phyloP scores from a whole-genome alignment of 1,284 basidiomycete genomes.

The Moesziomyces globuligerus region DNA sequence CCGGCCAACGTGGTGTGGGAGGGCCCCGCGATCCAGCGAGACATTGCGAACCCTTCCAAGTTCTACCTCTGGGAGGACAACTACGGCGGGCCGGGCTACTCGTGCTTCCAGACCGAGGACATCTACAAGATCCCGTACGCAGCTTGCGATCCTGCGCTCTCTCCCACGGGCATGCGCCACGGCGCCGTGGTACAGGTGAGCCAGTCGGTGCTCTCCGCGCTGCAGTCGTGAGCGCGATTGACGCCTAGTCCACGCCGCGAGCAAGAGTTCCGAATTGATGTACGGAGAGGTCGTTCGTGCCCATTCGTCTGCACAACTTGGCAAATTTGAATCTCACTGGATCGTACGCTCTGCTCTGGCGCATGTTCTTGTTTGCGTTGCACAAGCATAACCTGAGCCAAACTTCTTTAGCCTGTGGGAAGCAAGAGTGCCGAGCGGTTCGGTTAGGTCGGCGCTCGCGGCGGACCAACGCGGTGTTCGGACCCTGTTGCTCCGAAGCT shows the following conservation, averaged over 20 bases:
- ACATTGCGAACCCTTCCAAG: constrained; percentile 27
- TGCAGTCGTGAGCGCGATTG: too few relatives aligned
- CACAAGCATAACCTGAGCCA: too few relatives aligned
- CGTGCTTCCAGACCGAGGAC: constrained; percentile 30
- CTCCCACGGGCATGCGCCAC: constrained; percentile 24
- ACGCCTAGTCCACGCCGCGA: too few relatives aligned
- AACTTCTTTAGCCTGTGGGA: too few relatives aligned
- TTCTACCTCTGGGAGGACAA: constrained; percentile 35
- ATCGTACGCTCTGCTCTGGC: too few relatives aligned
- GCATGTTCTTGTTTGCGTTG: too few relatives aligned
- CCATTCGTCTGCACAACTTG: too few relatives aligned
- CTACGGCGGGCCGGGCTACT: constrained; percentile 29
- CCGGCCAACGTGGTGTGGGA: constrained; percentile 27
- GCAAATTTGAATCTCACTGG: too few relatives aligned
- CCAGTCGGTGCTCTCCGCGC: neutral
- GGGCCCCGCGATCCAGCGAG: constrained; percentile 27
- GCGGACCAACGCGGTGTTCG: constrained; percentile 16
- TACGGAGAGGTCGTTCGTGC: too few relatives aligned
- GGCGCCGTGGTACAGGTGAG: constrained; percentile 19
- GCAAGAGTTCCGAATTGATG: too few relatives aligned
- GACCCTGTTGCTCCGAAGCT: constrained; percentile 33
- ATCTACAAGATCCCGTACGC: constrained; percentile 16
- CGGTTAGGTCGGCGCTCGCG: too few relatives aligned
- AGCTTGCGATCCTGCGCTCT: constrained; percentile 20
- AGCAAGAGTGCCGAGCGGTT: too few relatives aligned